Evolutionary conservation across 2,329 filamentous ascomycete species (phyloP), one percentile per base, ranked within the genome.

Genomic region (Aphanoascus verrucosus): DNA sequence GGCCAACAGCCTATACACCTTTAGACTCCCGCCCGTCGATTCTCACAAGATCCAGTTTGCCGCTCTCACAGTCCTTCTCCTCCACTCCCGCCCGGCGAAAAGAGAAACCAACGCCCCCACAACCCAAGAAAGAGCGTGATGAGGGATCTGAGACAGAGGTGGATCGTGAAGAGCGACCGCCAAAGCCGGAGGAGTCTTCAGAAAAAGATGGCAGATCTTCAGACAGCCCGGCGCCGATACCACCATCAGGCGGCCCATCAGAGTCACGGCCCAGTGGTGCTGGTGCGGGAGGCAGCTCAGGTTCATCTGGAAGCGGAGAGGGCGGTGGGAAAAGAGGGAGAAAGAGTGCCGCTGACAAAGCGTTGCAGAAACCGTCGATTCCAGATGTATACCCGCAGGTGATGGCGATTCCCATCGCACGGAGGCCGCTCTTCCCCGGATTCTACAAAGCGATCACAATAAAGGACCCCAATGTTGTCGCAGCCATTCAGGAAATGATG

Each of bases 381-480:
- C 93, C 93, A 12, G 93, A 98, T 57, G 84, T 96, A 42, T 98
- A 98, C 67, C 93, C 93, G 2, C 93, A 97, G 67, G 90, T 98
- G 53, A 88, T 98, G 79, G 91, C 91, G 1, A 94, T 98, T 53
- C 93, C 93, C 6, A 96, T 98, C 63, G 86, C 88, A 28, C 89
- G 94, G 68, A 80, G 93, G 51, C 93, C 93, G 9, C 75, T 98
- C 11, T 98, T 97, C 71, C 93, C 93, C 1, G 93, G 93, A 1
- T 98, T 97, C 71, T 98, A 98, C 75, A 98, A 98, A 72, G 91
- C 93, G 8, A 93, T 98, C 61, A 98, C 91, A 2, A 94, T 98
- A 61, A 85, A 88, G 66, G 89, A 98, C 64, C 87, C 86, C 15
- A 86, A 93, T 62, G 93, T 98, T 35, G 86, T 90, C 12, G 83